phyloP scores from a whole-genome alignment of 2,329 filamentous ascomycete genomes.

The Apiospora pterosperma region DNA sequence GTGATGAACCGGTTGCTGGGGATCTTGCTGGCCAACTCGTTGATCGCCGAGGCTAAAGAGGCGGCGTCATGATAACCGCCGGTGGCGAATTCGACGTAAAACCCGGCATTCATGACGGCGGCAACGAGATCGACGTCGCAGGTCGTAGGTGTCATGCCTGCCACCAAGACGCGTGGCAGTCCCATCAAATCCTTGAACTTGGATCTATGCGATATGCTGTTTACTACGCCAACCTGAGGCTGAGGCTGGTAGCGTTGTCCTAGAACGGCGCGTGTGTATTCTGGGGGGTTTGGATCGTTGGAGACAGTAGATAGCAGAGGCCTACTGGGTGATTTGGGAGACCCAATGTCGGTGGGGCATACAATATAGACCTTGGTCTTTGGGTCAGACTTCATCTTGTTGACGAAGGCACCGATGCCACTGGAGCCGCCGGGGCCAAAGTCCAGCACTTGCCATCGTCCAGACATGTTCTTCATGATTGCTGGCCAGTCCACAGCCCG shows the following conservation, averaged over 20 bases:
- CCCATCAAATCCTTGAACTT: constrained; percentile 40
- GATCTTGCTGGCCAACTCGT: constrained; percentile 37
- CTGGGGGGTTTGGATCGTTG: constrained; percentile 46
- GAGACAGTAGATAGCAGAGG: constrained; percentile 17
- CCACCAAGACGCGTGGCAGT: constrained; percentile 43
- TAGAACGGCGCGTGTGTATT: constrained; percentile 57
- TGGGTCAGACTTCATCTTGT: constrained; percentile 23
- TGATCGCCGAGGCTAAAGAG: constrained; percentile 41
- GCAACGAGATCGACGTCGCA: constrained; percentile 47
- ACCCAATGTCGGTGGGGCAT: constrained; percentile 14
- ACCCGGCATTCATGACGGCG: constrained; percentile 49
- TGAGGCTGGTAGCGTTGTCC: constrained; percentile 16
- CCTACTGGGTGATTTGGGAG: constrained; percentile 13
- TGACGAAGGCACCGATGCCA: constrained; percentile 24
- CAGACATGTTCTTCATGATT: constrained; percentile 17
- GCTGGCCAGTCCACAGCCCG: constrained; percentile 23
- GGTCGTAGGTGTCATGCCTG: constrained; percentile 45
- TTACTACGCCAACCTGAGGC: constrained; percentile 17
- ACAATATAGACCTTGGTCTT: constrained; percentile 25
- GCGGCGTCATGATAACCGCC: constrained; percentile 46
- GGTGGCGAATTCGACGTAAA: constrained; percentile 32
- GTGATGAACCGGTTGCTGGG: constrained; percentile 47
- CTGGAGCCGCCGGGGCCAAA: constrained; percentile 26
- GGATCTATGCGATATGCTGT: constrained; percentile 16
- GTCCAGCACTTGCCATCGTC: constrained; percentile 28